These are phyloP conservation scores for Tetrapisispora phaffii DNA, from an alignment of 805 yeast species.

Conservation along the genomic window DNA sequence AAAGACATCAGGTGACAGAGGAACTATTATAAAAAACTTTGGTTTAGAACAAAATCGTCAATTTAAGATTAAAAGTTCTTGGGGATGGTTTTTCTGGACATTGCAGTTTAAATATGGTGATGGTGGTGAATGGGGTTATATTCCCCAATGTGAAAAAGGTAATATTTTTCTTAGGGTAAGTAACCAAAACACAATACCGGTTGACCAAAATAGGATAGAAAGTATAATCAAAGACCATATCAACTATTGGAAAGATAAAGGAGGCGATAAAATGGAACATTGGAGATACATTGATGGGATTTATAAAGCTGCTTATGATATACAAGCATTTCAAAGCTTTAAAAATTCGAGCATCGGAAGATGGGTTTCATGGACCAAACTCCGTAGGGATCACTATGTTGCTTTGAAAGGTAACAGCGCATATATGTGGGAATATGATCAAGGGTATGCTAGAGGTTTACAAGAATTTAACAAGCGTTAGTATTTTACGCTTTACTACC, in stretches of 20 bases:
- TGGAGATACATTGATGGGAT: conserved; percentile 77
- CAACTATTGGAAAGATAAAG: conserved; percentile 60
- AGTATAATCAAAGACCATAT: conserved; percentile 36
- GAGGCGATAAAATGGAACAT: conserved; percentile 58
- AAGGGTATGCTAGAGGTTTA: conserved; percentile 65
- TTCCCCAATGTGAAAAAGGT: conserved; percentile 60
- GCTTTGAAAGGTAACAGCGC: conserved; percentile 43
- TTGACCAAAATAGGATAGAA: conserved; percentile 29
- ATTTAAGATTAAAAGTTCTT: conserved; percentile 44
- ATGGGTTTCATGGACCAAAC: conserved; percentile 51
- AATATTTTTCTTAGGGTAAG: conserved; percentile 35
- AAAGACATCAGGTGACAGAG: conserved; percentile 38
- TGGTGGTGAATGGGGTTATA: conserved; percentile 96
- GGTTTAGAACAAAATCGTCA: conserved; percentile 47
- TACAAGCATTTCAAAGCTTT: conserved; percentile 55
- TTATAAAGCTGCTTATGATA: conserved; percentile 64
- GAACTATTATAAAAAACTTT: conserved; percentile 45
- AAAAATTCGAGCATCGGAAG: conserved; percentile 71
- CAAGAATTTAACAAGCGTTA: conserved; percentile 3
- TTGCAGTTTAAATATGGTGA: conserved; percentile 76
- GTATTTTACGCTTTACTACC: not conserved
- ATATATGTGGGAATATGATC: conserved; percentile 81
- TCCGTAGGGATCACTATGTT: conserved; percentile 56
- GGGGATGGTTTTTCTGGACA: conserved; percentile 88
- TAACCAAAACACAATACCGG: conserved; percentile 5